These are phyloP conservation scores for Hyphopichia burtonii DNA, from an alignment of 1,139 yeast genomes.

Conservation along the genomic window DNA sequence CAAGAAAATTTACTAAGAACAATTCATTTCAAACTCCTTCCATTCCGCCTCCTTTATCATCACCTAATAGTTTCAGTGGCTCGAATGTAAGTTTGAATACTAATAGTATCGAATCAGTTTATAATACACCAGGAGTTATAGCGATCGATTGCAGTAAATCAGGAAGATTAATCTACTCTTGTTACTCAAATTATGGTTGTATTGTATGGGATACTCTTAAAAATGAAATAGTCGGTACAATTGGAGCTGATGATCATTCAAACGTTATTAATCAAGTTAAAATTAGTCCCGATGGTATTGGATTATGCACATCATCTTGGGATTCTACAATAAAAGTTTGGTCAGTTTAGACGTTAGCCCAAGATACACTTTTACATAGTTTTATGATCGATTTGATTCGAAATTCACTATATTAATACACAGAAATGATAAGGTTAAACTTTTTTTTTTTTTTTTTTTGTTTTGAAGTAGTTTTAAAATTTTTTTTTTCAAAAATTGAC, in stretches of 20 bases:
- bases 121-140: slow-evolving; percentile 63
- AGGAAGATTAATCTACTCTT: slow-evolving; percentile 72
- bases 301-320: slow-evolving; percentile 71
- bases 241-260: slow-evolving; percentile 53
- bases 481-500: too few relatives aligned
- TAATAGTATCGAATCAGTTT: slow-evolving; percentile 19
- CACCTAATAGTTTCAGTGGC: slow-evolving; percentile 1
- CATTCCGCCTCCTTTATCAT: background rate
- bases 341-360: too few relatives aligned
- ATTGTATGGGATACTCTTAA: slow-evolving; percentile 77
- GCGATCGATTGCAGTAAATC: slow-evolving; percentile 74
- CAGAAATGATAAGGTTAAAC: background rate
- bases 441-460: background rate
- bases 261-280: slow-evolving; percentile 63
- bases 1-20: slow-evolving; percentile 10
- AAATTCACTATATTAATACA: background rate
- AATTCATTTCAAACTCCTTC: background rate
- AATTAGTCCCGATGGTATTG: slow-evolving; percentile 74
- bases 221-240: slow-evolving; percentile 60
- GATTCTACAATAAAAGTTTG: slow-evolving; percentile 67
- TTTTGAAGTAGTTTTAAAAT: background rate
- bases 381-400: background rate
- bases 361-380: too few relatives aligned
- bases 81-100: slow-evolving; percentile 3
- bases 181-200: slow-evolving; percentile 76